Conservation (phyloP, 2,329 filamentous ascomycete species). For the Dothideomycetes sp. region DNA sequence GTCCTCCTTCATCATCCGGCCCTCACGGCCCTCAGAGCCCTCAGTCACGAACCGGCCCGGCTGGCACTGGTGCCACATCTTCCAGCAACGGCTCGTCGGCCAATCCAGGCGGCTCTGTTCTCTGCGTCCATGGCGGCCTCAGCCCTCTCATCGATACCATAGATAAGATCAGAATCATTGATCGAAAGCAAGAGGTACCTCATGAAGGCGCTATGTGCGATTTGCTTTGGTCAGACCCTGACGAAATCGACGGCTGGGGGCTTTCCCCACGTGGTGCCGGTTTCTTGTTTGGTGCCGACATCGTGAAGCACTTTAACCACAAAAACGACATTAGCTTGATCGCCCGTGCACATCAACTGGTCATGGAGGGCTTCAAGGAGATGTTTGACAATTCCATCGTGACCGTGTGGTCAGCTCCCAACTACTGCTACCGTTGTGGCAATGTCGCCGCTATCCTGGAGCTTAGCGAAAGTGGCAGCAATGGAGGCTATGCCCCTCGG, state of each 20-base stretch:
- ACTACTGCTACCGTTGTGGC: constrained; percentile 45
- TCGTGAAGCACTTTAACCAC: constrained; percentile 93
- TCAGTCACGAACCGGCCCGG: constrained; percentile 45
- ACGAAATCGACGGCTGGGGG: constrained; percentile 96
- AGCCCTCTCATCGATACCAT: constrained; percentile 86
- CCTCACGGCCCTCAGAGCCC: constrained; percentile 13
- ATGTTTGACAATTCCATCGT: constrained; percentile 97
- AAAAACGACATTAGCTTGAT: constrained; percentile 86
- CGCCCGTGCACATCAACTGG: constrained; percentile 87
- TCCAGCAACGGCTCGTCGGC: constrained; percentile 46
- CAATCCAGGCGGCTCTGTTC: constrained; percentile 68
- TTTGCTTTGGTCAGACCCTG: constrained; percentile 92
- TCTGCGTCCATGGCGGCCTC: constrained; percentile 91
- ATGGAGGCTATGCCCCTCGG: constrained; percentile 34
- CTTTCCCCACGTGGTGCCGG: constrained; percentile 87
- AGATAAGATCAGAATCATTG: constrained; percentile 88
- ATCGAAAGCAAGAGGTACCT: constrained; percentile 95
- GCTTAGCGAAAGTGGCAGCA: constrained; percentile 67
- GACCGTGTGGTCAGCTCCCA: constrained; percentile 93
- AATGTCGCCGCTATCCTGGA: constrained; percentile 82
- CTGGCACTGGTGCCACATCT: constrained; percentile 68
- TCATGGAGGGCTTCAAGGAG: constrained; percentile 99
- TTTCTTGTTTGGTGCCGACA: constrained; percentile 90
- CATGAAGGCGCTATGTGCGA: constrained; percentile 99
- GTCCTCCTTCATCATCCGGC: constrained; percentile 19